Evolutionary conservation across 2,329 filamentous ascomycete species (phyloP).

Genomic region (Colletotrichum caudatum): DNA sequence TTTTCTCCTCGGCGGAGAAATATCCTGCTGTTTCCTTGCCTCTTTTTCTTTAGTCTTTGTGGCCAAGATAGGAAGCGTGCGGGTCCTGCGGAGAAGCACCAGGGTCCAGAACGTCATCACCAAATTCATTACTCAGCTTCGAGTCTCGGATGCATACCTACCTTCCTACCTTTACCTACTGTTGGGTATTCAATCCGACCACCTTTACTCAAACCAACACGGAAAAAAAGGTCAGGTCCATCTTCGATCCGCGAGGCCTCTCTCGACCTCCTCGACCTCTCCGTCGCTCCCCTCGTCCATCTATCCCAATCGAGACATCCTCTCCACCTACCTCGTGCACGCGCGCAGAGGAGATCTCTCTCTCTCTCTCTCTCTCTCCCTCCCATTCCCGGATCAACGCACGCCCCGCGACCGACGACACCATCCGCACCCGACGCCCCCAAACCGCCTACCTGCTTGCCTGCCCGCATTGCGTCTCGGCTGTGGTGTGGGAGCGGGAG

Average conservation of each 20-base stretch:
- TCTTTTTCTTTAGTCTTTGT: not conserved
- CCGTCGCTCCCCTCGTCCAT: not conserved
- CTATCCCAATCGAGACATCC: not conserved
- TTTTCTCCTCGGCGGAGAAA: not conserved
- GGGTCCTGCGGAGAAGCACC: constrained; percentile 17
- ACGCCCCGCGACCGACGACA: constrained; percentile 32
- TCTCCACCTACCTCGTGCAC: not conserved
- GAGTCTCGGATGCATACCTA: not conserved
- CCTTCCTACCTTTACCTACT: not conserved
- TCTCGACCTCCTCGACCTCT: not conserved
- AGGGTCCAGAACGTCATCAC: constrained; percentile 1
- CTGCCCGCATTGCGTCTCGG: constrained; percentile 14
- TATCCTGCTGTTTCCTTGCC: not conserved
- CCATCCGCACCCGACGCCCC: not conserved
- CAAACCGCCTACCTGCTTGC: not conserved
- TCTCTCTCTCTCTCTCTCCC: not conserved
- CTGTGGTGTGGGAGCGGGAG: constrained; percentile 35
- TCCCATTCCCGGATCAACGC: constrained; percentile 26
- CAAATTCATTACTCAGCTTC: not conserved
- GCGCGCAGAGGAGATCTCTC: not conserved
- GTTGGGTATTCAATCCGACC: not conserved
- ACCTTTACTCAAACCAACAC: not conserved
- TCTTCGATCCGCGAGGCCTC: not conserved
- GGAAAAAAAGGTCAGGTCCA: not conserved
- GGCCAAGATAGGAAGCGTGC: not conserved